Conservation (phyloP, 768 basidiomycete genomes). For the Suillus lakei region DNA sequence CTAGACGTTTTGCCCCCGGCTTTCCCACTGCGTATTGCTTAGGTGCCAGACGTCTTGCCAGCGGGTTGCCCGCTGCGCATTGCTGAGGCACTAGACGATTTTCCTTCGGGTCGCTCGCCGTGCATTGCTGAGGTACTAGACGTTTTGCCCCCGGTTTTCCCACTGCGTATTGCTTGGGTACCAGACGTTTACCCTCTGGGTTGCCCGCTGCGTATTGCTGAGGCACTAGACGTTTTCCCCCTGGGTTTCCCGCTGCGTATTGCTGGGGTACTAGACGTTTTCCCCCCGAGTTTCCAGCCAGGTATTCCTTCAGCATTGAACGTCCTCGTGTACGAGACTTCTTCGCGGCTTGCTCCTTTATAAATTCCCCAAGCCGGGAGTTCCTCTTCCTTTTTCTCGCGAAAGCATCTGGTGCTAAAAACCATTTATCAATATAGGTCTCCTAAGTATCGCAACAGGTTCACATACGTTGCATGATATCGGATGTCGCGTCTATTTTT, state of each 20-base stretch:
- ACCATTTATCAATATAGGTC: conserved; percentile 13
- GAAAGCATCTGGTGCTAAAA: conserved; percentile 44
- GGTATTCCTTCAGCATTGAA: conserved; percentile 15
- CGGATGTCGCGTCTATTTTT: conserved; percentile 1
- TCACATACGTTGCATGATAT: conserved; percentile 44
- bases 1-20: neutral
- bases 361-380: neutral
- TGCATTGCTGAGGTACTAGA: too few relatives aligned
- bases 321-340: neutral
- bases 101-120: too few relatives aligned
- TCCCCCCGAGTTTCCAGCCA: too few relatives aligned
- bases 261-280: too few relatives aligned
- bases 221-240: neutral
- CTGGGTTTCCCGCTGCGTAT: too few relatives aligned
- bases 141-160: too few relatives aligned
- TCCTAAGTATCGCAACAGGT: conserved; percentile 8
- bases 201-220: conserved; percentile 13
- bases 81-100: neutral
- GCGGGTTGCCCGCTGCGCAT: neutral
- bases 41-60: neutral
- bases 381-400: conserved; percentile 19
- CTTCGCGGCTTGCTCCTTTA: neutral
- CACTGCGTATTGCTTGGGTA: too few relatives aligned
- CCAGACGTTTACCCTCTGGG: too few relatives aligned
- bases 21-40: neutral